phyloP scores from a whole-genome alignment of 1,139 yeast species.

The Kurtzmaniella quercitrusa region DNA sequence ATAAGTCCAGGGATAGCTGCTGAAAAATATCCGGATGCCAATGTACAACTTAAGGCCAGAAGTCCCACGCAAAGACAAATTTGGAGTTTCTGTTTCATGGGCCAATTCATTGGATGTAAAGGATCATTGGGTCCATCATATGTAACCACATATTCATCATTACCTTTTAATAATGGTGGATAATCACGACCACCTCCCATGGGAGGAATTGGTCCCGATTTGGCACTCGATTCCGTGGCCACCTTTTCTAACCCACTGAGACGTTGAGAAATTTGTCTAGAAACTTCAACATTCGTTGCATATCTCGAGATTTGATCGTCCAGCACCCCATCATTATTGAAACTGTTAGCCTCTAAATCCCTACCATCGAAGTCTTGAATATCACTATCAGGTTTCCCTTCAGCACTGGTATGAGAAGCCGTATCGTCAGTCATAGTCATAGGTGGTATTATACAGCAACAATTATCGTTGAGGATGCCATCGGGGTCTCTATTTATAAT shows the following conservation, averaged over 20 bases:
- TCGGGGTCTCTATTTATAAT: background rate
- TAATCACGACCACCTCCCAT: slow-evolving; percentile 58
- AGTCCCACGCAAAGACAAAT: slow-evolving; percentile 37
- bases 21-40: slow-evolving; percentile 66
- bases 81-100: slow-evolving; percentile 32
- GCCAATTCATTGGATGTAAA: slow-evolving; percentile 60
- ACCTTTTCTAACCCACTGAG: slow-evolving; percentile 24
- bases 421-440: background rate
- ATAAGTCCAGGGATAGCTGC: slow-evolving; percentile 42
- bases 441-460: too few relatives aligned
- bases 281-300: slow-evolving; percentile 12
- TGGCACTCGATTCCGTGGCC: slow-evolving; percentile 17
- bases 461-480: too few relatives aligned
- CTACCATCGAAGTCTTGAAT: slow-evolving; percentile 8
- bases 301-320: slow-evolving; percentile 10
- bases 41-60: slow-evolving; percentile 27
- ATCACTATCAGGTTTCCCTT: background rate
- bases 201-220: slow-evolving; percentile 24
- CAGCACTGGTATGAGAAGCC: background rate
- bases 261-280: slow-evolving; percentile 15
- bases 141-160: slow-evolving; percentile 49
- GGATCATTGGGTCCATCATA: slow-evolving; percentile 63
- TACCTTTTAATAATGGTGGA: slow-evolving; percentile 51
- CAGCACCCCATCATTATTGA: background rate
- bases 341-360: slow-evolving; percentile 1